Conservation (phyloP, 768 basidiomycete genomes). For the Macrocybe gigantea region DNA sequence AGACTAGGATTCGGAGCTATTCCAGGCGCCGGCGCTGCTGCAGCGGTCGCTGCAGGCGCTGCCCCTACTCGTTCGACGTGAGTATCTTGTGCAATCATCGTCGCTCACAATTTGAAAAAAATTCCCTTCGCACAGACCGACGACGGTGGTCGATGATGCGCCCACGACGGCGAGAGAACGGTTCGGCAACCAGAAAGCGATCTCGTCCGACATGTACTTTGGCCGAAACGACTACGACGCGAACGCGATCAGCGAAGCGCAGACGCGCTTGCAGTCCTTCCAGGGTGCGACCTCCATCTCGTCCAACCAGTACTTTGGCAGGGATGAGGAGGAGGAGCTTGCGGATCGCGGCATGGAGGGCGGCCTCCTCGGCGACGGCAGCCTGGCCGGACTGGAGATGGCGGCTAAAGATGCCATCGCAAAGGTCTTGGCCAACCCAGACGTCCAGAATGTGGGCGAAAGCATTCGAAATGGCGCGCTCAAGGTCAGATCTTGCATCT, state of each 20-base stretch:
- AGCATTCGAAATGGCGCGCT: constrained; percentile 74
- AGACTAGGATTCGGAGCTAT: constrained; percentile 83
- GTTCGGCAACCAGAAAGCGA: constrained; percentile 90
- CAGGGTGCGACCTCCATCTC: constrained; percentile 91
- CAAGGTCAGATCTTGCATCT: constrained; percentile 48
- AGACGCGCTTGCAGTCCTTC: constrained; percentile 77
- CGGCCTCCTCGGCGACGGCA: constrained; percentile 46
- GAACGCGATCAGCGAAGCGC: constrained; percentile 63
- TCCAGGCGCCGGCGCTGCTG: constrained; percentile 53
- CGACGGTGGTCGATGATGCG: constrained; percentile 43
- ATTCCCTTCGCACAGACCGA: constrained; percentile 8
- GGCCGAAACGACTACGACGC: constrained; percentile 87
- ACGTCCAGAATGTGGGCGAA: constrained; percentile 82
- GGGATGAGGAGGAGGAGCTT: constrained; percentile 73
- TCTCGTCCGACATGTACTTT: constrained; percentile 98
- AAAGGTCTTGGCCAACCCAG: constrained; percentile 74
- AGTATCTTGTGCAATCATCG: not conserved
- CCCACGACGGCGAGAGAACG: constrained; percentile 83
- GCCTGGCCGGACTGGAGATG: constrained; percentile 47
- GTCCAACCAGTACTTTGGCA: constrained; percentile 94
- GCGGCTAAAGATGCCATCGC: constrained; percentile 75
- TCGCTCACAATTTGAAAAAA: not conserved
- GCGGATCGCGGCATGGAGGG: constrained; percentile 29
- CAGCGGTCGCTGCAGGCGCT: constrained; percentile 34
- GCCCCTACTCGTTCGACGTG: constrained; percentile 12